Conservation (phyloP, 345 rosid genomes). For the Lagerstroemia speciosa region DNA sequence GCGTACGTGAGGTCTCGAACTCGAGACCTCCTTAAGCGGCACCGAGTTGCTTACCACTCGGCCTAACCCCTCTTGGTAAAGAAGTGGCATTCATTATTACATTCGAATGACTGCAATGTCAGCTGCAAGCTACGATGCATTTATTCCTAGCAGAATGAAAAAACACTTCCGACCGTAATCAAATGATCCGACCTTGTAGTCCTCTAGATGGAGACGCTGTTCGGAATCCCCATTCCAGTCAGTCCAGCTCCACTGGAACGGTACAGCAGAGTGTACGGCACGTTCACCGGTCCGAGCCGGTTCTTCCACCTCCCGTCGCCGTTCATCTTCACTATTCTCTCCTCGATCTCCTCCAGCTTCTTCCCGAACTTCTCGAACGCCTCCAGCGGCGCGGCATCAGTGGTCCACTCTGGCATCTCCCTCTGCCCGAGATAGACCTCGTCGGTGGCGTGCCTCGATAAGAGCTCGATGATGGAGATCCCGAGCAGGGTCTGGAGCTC, state of each 20-base stretch:
- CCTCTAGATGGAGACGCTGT: conserved; percentile 11
- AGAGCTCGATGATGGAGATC: conserved; percentile 32
- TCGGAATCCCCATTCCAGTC: conserved; percentile 21
- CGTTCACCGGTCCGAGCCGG: conserved; percentile 17
- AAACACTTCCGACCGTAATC: not conserved
- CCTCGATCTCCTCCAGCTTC: conserved; percentile 22
- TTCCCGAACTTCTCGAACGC: conserved; percentile 30
- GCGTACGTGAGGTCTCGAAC: too few relatives aligned
- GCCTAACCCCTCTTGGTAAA: too few relatives aligned
- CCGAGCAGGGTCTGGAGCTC: conserved; percentile 30
- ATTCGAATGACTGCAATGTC: not conserved
- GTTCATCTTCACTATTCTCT: conserved; percentile 14
- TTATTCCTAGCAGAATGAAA: not conserved
- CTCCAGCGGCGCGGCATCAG: conserved; percentile 14
- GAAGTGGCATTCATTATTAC: not conserved
- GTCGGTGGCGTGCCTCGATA: conserved; percentile 36
- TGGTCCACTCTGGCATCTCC: conserved; percentile 37
- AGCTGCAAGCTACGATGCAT: not conserved
- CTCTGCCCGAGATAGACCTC: conserved; percentile 39
- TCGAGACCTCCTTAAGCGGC: too few relatives aligned
- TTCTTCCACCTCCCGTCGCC: conserved; percentile 12
- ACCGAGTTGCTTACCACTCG: too few relatives aligned
- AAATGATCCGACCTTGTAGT: not conserved
- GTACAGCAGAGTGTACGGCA: conserved; percentile 17
- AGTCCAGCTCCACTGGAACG: conserved; percentile 15